Evolutionary conservation across 106 monocot genomes (phyloP), one percentile per base, ranked within the genome.

Genomic region (Phalaenopsis equestris): DNA sequence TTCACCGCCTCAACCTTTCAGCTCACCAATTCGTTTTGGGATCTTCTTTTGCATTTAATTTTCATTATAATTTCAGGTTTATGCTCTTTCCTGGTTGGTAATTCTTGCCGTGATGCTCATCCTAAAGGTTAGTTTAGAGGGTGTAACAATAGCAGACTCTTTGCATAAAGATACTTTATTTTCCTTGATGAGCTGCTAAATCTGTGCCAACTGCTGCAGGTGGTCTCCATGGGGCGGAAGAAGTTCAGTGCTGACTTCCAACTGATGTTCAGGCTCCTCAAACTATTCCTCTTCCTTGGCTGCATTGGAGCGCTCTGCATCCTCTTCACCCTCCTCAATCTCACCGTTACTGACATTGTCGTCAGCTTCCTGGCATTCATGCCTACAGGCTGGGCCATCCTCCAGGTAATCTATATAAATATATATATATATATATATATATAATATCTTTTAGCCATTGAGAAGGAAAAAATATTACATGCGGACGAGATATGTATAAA

Each of bases 231-330:
- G 91, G 99, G 99, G 2, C 91, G 95, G 76, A 95, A 95, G 87
- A 93, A 86, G 79, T 99, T 99, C 72, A 95, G 99, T 64, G 92
- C 99, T 0, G 99, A 99, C 58, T 99, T 93, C 86, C 99, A 99
- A 77, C 90, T 95, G 6, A 86, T 99, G 91, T 99, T 99, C 82
- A 70, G 99, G 45, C 87, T 99, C 70, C 93, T 99, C 36, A 99
- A 99, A 80, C 78, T 91, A 36, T 82, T 99, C 81, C 82, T 99
- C 75, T 99, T 99, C 78, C 36, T 93, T 42, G 91, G 99, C 16
- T 89, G 83, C 49, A 43, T 95, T 24, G 99, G 93, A 79, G 86
- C 87, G 49, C 77, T 99, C 48, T 87, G 70, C 23, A 83, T 87
- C 49, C 91, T 99, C 14, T 99, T 99, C 81, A 77, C 84, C 38